Evolutionary conservation across 768 basidiomycete species (phyloP), one percentile per base, ranked within the genome.

Genomic region (Pleurotus citrinopileatus): DNA sequence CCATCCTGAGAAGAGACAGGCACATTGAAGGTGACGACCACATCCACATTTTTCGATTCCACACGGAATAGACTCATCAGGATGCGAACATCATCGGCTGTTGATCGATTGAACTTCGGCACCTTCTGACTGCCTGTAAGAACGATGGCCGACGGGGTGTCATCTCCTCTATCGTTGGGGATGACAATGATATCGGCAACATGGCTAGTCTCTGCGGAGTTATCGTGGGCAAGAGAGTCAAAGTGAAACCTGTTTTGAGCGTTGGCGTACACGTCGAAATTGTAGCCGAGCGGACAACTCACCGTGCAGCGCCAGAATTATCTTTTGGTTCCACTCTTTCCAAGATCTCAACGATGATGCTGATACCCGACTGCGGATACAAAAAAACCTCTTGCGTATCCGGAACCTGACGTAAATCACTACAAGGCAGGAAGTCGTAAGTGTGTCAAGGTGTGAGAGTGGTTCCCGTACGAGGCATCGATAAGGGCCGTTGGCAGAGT

Each of bases 311-410:
- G 42, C 87, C 82, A 40, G 73, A 63, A 32, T 76, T 73, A 53
- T 82, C 76, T 10, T 63, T 58, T n/a, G 70, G 67, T 28, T 84
- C 75, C 22, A 96, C 92, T 55, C 83, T 76, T 66, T 92, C 69
- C 10, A 98, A 72, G 20, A 97, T 81, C 65, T 99, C 97, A 23
- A 97, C 70, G 46, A 98, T 80, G 57, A 95, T 78, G 63, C 88
- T 93, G 60, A 84, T 73, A 45, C 77, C 77, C 4, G 84, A 88
- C 44, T 82, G 69, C 4, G 81, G 80, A 52, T 85, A 86, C 53
- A 97, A 66, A 70, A 93, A 89, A 37, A 97, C 96, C 65, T 98
- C 97, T 68, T 99, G 96, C 3, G 84, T 93, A 65, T 98, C 89
- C 12, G 97, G 95, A 10, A 99, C 76, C 70, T 98, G 91, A 52